Evolutionary conservation across 306 rosid species (phyloP).

Genomic region (Cucumis sativus): DNA sequence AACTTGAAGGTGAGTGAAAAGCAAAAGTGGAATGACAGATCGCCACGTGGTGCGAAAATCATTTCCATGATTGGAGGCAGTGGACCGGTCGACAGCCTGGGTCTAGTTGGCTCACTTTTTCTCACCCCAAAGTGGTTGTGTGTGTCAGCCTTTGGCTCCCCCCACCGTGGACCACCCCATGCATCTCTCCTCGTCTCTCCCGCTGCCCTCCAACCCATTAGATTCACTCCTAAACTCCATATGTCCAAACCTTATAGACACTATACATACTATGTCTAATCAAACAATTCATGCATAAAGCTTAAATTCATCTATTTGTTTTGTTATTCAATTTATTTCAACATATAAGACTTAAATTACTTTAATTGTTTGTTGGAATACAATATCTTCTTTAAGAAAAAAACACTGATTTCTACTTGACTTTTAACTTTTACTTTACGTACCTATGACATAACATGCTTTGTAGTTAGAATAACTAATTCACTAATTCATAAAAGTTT

Average conservation of each 20-base stretch:
- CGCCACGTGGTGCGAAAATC: background rate
- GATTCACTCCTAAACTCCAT: background rate
- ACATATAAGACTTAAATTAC: background rate
- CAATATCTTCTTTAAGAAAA: too few species aligned
- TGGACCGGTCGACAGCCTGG: background rate
- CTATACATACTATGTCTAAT: background rate
- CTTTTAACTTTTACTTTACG: too few species aligned
- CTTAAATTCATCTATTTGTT: background rate
- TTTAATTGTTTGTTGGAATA: too few species aligned
- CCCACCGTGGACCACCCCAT: background rate
- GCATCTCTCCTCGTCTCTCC: too few species aligned
- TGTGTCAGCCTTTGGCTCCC: slow-evolving; percentile 1
- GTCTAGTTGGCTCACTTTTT: background rate
- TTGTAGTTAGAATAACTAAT: too few species aligned
- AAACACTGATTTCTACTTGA: background rate
- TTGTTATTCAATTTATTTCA: background rate
- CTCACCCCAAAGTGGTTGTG: background rate
- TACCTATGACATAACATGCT: too few species aligned
- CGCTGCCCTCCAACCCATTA: background rate
- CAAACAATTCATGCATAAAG: background rate
- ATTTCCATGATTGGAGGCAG: background rate
- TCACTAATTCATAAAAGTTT: too few species aligned
- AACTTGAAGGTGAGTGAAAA: background rate
- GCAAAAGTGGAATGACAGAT: background rate
- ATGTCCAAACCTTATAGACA: background rate